Evolutionary conservation across 306 rosid genomes (phyloP).

Genomic region (Dryas drummondii): DNA sequence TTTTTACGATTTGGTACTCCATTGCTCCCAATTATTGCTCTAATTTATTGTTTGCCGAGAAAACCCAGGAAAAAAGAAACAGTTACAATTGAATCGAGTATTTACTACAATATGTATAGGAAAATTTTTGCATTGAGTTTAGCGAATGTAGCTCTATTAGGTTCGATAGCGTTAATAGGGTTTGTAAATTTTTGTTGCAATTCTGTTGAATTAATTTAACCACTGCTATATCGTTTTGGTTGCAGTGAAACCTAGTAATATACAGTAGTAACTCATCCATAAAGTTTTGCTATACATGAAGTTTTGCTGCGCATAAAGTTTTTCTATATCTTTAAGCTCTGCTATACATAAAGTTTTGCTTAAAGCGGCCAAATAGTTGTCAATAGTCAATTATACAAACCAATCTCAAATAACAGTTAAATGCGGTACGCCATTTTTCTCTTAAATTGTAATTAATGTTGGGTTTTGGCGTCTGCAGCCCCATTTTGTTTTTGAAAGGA

Average conservation of each 20-base stretch:
- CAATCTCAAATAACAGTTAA: neutral
- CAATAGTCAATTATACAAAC: neutral
- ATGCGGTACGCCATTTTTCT: neutral
- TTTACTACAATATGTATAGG: no score
- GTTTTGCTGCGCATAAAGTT: no score
- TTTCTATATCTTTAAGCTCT: no score
- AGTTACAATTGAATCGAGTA: neutral
- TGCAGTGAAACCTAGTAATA: neutral
- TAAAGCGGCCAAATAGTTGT: no score
- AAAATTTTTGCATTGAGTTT: neutral
- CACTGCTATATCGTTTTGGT: no score
- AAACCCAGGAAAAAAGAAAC: neutral
- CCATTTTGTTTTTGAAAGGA: neutral
- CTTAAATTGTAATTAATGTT: neutral
- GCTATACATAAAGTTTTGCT: neutral
- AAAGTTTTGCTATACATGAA: no score
- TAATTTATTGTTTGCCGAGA: neutral
- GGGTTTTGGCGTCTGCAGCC: neutral
- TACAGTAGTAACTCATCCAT: no score
- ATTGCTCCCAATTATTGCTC: neutral
- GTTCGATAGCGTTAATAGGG: neutral
- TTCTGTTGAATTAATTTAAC: no score
- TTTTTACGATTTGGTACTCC: neutral
- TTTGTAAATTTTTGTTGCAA: neutral
- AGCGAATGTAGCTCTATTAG: constrained; percentile 6